Percentiles rank a stretch among this genome's conserved stretches.
These are phyloP conservation scores for Neurospora cerealis DNA, from an alignment of 495 filamentous ascomycete species.

Conservation along the genomic window DNA sequence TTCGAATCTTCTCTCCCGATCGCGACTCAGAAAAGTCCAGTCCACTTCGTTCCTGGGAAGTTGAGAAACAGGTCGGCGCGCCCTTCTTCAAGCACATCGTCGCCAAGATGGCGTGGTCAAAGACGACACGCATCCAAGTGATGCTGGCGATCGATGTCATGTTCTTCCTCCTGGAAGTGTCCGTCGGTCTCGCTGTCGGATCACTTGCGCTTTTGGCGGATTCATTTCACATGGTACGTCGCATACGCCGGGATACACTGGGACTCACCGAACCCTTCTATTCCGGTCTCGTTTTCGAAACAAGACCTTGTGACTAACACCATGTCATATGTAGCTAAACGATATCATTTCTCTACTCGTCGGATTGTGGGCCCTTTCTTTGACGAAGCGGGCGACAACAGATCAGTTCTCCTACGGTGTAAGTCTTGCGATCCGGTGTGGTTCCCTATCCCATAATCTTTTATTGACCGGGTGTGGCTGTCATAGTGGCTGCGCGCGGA, in stretches of 20 bases:
- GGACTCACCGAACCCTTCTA: background rate
- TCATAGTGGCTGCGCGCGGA: constrained; percentile 84
- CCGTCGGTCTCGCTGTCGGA: constrained; percentile 72
- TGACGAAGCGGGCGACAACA: constrained; percentile 68
- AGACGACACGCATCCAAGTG: constrained; percentile 82
- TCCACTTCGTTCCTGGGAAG: background rate
- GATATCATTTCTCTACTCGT: constrained; percentile 91
- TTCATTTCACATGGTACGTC: constrained; percentile 88
- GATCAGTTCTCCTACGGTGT: constrained; percentile 92
- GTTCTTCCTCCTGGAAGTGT: constrained; percentile 86
- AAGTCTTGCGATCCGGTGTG: constrained; percentile 23
- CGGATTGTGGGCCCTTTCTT: constrained; percentile 89
- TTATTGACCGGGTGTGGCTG: background rate
- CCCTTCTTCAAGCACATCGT: background rate
- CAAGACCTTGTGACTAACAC: background rate
- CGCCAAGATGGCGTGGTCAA: constrained; percentile 73
- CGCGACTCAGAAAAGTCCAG: background rate
- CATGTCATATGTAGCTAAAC: constrained; percentile 52
- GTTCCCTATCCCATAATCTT: background rate
- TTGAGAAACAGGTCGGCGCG: background rate
- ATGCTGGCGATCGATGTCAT: constrained; percentile 80
- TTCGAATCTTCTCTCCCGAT: background rate
- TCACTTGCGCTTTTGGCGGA: constrained; percentile 92
- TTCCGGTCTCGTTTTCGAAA: background rate
- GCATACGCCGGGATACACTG: background rate